Evolutionary conservation across 441 rosid genomes (phyloP).

Genomic region (Aleurites moluccanus): DNA sequence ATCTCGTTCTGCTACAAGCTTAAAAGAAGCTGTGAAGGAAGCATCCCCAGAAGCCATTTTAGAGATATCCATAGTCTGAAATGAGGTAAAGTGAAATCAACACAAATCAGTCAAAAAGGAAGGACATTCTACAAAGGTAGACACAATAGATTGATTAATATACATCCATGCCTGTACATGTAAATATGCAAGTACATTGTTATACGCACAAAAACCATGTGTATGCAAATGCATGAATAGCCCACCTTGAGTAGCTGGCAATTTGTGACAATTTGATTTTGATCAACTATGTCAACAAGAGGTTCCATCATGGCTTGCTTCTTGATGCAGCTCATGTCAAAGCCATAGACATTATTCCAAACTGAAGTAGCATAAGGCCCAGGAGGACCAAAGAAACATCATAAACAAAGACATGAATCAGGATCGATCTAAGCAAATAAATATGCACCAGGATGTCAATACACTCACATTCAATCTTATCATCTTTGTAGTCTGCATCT

Average conservation of each 20-base stretch:
- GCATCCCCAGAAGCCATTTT: slow-evolving; percentile 93
- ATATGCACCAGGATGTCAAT: slow-evolving; percentile 1
- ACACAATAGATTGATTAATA: not conserved
- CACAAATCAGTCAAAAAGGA: slow-evolving; percentile 20
- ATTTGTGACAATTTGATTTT: slow-evolving; percentile 86
- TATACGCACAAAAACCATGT: too few species aligned
- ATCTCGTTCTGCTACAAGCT: slow-evolving; percentile 88
- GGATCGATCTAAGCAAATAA: not conserved
- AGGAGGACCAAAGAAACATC: not conserved
- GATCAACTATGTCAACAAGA: slow-evolving; percentile 92
- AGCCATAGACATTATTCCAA: slow-evolving; percentile 95
- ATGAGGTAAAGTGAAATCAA: slow-evolving; percentile 16
- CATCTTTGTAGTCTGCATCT: slow-evolving; percentile 95
- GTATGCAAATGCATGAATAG: not conserved
- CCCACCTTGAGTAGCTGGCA: slow-evolving; percentile 79
- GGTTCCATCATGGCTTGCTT: slow-evolving; percentile 96
- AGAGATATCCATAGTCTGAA: slow-evolving; percentile 95
- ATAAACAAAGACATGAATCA: slow-evolving; percentile 6
- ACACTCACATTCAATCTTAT: slow-evolving; percentile 89
- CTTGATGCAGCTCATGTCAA: slow-evolving; percentile 99
- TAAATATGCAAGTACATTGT: too few species aligned
- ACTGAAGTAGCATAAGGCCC: slow-evolving; percentile 43
- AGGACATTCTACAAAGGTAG: not conserved
- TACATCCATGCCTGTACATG: not conserved
- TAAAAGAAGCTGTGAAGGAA: slow-evolving; percentile 92